phyloP scores from a whole-genome alignment of 176 grass and related monocot species.

The Avena sativa region DNA sequence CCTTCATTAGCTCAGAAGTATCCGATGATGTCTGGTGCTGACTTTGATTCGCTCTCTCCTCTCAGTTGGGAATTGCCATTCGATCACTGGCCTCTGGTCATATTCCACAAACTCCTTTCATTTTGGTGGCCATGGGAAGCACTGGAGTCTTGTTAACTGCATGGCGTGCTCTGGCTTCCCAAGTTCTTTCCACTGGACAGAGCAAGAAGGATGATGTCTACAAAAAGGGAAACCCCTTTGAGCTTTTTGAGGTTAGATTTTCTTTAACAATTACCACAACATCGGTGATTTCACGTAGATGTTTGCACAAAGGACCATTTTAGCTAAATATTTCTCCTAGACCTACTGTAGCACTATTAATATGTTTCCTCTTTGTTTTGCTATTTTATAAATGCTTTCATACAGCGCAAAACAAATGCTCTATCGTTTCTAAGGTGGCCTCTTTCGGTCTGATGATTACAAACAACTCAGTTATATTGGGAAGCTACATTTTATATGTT shows the following conservation, averaged over 20 bases:
- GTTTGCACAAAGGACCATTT: not conserved
- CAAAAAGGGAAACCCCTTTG: conserved; percentile 76
- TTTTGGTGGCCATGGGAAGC: conserved; percentile 85
- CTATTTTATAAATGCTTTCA: not conserved
- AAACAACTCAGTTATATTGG: not conserved
- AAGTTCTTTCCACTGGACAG: conserved; percentile 62
- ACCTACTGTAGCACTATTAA: not conserved
- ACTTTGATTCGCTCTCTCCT: conserved; percentile 9
- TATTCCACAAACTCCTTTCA: conserved; percentile 71
- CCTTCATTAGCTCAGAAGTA: conserved; percentile 1
- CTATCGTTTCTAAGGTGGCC: not conserved
- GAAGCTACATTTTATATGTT: not conserved
- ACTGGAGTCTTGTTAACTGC: conserved; percentile 80
- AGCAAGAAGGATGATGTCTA: conserved; percentile 78
- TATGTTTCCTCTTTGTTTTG: not conserved
- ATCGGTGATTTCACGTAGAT: not conserved
- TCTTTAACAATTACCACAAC: not conserved
- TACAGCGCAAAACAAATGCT: not conserved
- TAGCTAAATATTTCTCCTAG: not conserved
- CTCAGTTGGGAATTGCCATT: conserved; percentile 79
- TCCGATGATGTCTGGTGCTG: conserved; percentile 11
- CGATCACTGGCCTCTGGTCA: conserved; percentile 71
- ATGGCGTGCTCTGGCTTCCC: conserved; percentile 76
- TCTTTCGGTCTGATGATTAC: not conserved
- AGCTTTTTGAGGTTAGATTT: conserved; percentile 85